Evolutionary conservation across 495 filamentous ascomycete genomes (phyloP).

Genomic region (Penicillium nucicola): DNA sequence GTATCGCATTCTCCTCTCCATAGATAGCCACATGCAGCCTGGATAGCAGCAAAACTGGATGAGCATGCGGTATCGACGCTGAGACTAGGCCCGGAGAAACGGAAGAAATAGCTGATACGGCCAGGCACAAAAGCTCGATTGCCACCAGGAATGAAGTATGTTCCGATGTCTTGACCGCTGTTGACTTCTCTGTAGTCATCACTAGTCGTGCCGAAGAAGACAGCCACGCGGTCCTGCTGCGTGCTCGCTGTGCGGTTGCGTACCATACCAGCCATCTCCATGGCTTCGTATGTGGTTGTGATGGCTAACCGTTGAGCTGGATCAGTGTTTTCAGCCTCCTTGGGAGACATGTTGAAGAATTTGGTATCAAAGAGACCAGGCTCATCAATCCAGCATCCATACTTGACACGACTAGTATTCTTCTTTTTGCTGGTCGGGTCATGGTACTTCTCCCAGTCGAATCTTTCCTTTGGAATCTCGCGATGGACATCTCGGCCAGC

Average conservation of each 20-base stretch:
- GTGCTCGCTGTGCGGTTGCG: slow-evolving; percentile 77
- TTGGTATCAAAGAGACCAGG: slow-evolving; percentile 75
- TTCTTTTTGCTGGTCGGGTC: slow-evolving; percentile 44
- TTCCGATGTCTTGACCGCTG: slow-evolving; percentile 77
- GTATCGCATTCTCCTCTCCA: slow-evolving; percentile 76
- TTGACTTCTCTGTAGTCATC: slow-evolving; percentile 86
- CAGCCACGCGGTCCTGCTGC: slow-evolving; percentile 71
- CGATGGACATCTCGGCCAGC: no score
- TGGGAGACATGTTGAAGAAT: slow-evolving; percentile 91
- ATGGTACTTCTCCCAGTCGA: slow-evolving; percentile 52
- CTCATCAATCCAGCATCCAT: slow-evolving; percentile 79
- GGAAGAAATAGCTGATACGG: slow-evolving; percentile 77
- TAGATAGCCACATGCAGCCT: slow-evolving; percentile 72
- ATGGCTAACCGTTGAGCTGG: slow-evolving; percentile 80
- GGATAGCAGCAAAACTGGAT: slow-evolving; percentile 72
- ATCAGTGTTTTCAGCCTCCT: slow-evolving; percentile 79
- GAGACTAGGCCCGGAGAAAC: slow-evolving; percentile 76
- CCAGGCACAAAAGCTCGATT: slow-evolving; percentile 79
- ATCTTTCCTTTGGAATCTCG: slow-evolving; percentile 49
- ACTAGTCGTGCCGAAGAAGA: slow-evolving; percentile 82
- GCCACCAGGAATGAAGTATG: slow-evolving; percentile 84
- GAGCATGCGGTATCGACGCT: slow-evolving; percentile 85
- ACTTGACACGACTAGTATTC: slow-evolving; percentile 65
- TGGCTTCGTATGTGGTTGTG: slow-evolving; percentile 77
- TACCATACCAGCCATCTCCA: slow-evolving; percentile 82